Evolutionary conservation across 495 filamentous ascomycete genomes (phyloP).

Genomic region (Pyrenula massariospora): DNA sequence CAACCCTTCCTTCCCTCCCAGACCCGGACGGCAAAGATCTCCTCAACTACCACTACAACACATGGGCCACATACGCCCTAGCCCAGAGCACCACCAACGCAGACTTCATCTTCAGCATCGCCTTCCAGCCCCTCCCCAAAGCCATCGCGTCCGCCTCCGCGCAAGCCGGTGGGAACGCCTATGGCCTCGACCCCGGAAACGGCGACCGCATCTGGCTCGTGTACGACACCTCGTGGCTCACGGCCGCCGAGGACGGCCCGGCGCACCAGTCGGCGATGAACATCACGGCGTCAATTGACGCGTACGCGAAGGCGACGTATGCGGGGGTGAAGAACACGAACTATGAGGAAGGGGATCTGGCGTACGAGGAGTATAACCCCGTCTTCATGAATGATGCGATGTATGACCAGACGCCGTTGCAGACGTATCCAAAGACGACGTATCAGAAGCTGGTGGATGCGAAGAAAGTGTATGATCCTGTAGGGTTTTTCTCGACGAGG

Average conservation of each 20-base stretch:
- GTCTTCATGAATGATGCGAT: slow-evolving; percentile 45
- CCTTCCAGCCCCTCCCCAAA: slow-evolving; percentile 36
- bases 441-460: slow-evolving; percentile 17
- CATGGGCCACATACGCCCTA: slow-evolving; percentile 15
- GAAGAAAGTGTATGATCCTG: slow-evolving; percentile 25
- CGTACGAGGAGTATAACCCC: slow-evolving; percentile 26
- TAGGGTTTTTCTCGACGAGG: not conserved
- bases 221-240: slow-evolving; percentile 21
- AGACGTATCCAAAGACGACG: slow-evolving; percentile 22
- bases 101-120: slow-evolving; percentile 3
- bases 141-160: slow-evolving; percentile 23
- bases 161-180: slow-evolving; percentile 36
- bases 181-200: slow-evolving; percentile 31
- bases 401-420: slow-evolving; percentile 24
- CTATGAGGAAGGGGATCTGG: slow-evolving; percentile 5
- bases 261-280: slow-evolving; percentile 4
- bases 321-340: not conserved
- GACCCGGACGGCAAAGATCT: slow-evolving; percentile 21
- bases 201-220: slow-evolving; percentile 27
- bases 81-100: slow-evolving; percentile 13
- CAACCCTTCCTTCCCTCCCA: slow-evolving; percentile 16
- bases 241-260: slow-evolving; percentile 18
- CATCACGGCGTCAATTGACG: slow-evolving; percentile 1
- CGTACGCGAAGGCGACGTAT: not conserved
- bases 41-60: slow-evolving; percentile 22